Percentiles rank a stretch among this genome's conserved stretches.
phyloP scores from a whole-genome alignment of 1,284 basidiomycete species.

The Pseudozyma pruni region DNA sequence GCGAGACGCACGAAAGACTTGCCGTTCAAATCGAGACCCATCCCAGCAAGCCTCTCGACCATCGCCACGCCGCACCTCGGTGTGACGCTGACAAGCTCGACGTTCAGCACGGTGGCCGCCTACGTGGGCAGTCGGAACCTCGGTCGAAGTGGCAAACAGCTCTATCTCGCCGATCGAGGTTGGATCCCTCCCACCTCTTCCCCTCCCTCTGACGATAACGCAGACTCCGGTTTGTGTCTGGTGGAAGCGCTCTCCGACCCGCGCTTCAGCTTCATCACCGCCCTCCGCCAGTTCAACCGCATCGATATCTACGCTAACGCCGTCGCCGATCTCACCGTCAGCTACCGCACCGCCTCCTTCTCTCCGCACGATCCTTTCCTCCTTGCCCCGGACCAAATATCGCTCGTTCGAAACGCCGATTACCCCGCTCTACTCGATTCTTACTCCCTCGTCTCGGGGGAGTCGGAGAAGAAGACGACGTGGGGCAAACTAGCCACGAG shows the following conservation, averaged over 20 bases:
- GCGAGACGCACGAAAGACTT: neutral
- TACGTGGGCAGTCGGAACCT: slow-evolving; percentile 69
- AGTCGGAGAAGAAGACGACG: neutral
- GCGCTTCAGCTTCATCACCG: slow-evolving; percentile 82
- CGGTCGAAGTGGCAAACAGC: slow-evolving; percentile 18
- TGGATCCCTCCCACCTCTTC: slow-evolving; percentile 23
- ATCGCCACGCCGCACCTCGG: slow-evolving; percentile 85
- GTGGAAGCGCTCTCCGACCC: slow-evolving; percentile 47
- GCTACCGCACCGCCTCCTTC: slow-evolving; percentile 55
- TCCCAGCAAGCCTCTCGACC: slow-evolving; percentile 73
- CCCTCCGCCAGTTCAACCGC: slow-evolving; percentile 76
- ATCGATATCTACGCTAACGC: slow-evolving; percentile 86
- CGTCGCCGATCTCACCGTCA: slow-evolving; percentile 65
- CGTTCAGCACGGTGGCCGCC: slow-evolving; percentile 74
- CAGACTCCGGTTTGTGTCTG: slow-evolving; percentile 18
- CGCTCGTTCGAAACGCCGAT: slow-evolving; percentile 23
- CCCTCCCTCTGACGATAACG: neutral
- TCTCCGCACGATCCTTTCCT: slow-evolving; percentile 46
- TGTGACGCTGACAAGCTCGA: slow-evolving; percentile 52
- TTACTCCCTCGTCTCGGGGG: neutral
- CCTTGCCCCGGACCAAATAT: slow-evolving; percentile 5
- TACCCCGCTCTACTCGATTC: slow-evolving; percentile 20
- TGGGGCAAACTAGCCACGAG: neutral
- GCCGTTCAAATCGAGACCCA: slow-evolving; percentile 28
- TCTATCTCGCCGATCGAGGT: slow-evolving; percentile 43